Conservation (phyloP, 2,329 filamentous ascomycete genomes). For the Sclerotiophoma versabilis region DNA sequence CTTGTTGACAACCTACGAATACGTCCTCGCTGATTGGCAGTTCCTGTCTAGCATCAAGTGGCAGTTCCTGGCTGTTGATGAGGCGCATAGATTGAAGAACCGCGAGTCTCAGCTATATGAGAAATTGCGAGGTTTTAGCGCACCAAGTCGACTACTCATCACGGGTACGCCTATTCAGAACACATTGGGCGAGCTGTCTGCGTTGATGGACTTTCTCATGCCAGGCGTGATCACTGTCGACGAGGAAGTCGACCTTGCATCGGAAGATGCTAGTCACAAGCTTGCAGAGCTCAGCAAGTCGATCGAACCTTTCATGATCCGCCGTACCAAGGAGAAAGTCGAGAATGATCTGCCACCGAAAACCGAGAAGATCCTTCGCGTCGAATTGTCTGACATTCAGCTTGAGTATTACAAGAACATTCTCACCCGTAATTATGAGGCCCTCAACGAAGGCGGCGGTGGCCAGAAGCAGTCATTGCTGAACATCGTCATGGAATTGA, state of each 20-base stretch:
- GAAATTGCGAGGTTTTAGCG: constrained; percentile 83
- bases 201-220: constrained; percentile 94
- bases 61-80: constrained; percentile 96
- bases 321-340: constrained; percentile 95
- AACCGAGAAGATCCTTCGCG: constrained; percentile 98
- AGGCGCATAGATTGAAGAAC: constrained; percentile 97
- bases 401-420: constrained; percentile 99
- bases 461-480: constrained; percentile 94
- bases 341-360: constrained; percentile 96
- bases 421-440: constrained; percentile 92
- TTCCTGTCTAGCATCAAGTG: constrained; percentile 93
- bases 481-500: constrained; percentile 99
- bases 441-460: constrained; percentile 85
- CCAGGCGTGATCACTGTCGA: constrained; percentile 93
- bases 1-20: constrained; percentile 97
- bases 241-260: constrained; percentile 84
- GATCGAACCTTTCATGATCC: constrained; percentile 93
- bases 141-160: constrained; percentile 89
- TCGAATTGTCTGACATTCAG: constrained; percentile 95
- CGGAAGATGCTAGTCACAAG: constrained; percentile 83
- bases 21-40: constrained; percentile 83
- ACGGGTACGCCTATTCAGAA: constrained; percentile 98
- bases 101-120: constrained; percentile 91
- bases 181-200: constrained; percentile 88
- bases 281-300: constrained; percentile 83